phyloP scores from a whole-genome alignment of 495 filamentous ascomycete species.

The Aspergillus affinis region DNA sequence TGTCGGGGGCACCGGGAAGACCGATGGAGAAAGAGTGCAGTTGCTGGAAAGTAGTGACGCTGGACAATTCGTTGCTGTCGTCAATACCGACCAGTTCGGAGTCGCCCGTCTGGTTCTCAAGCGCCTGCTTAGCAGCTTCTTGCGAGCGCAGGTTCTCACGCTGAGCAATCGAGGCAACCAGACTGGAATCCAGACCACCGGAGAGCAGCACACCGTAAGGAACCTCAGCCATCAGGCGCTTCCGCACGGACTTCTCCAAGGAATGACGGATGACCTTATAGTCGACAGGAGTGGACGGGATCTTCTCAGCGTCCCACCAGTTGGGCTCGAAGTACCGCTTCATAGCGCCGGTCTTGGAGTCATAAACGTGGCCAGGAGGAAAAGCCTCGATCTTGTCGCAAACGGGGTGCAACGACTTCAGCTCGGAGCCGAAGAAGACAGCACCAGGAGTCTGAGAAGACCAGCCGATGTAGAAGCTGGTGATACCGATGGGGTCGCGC shows the following conservation, averaged over 20 bases:
- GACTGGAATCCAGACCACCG: constrained; percentile 90
- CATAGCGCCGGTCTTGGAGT: constrained; percentile 78
- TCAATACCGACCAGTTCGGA: constrained; percentile 90
- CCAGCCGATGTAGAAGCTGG: constrained; percentile 93
- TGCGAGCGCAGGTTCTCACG: constrained; percentile 80
- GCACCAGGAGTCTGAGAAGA: constrained; percentile 78
- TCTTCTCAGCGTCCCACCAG: constrained; percentile 84
- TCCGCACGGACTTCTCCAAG: constrained; percentile 88
- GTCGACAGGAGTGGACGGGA: constrained; percentile 78
- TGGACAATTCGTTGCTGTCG: constrained; percentile 81
- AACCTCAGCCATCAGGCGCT: constrained; percentile 97
- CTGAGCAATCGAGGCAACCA: constrained; percentile 94
- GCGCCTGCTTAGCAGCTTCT: constrained; percentile 44
- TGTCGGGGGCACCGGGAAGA: constrained; percentile 86
- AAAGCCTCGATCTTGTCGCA: constrained; percentile 95
- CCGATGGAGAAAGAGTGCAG: constrained; percentile 99
- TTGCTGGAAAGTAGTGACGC: constrained; percentile 88
- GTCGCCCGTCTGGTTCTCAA: constrained; percentile 48
- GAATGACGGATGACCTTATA: constrained; percentile 75
- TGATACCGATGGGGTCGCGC: constrained; percentile 95
- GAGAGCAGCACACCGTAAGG: constrained; percentile 96
- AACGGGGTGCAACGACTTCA: constrained; percentile 89
- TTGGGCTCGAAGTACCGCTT: constrained; percentile 86
- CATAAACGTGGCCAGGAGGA: constrained; percentile 93
- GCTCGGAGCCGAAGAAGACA: constrained; percentile 93